These are phyloP conservation scores for Blastocystis sp. DNA, from an alignment of 352 stramenopile genomes.

Conservation along the genomic window DNA sequence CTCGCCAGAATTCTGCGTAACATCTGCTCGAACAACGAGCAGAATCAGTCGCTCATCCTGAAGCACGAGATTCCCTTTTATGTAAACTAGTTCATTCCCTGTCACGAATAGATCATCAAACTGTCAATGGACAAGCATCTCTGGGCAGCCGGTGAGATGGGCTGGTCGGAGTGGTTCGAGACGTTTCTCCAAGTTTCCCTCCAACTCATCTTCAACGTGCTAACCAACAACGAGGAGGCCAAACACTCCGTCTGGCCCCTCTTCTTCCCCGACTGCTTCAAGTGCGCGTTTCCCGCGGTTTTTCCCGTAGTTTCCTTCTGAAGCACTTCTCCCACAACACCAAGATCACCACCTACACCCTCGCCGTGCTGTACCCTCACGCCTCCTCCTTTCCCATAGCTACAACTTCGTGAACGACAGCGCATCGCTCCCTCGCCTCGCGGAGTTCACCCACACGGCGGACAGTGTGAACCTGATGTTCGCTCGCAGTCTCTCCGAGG, in stretches of 20 bases:
- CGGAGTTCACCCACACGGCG: neutral
- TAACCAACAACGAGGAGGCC: neutral
- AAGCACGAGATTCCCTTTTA: neutral
- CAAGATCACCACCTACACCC: conserved; percentile 11
- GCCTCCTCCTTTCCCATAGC: neutral
- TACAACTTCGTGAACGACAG: neutral
- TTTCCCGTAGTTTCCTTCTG: conserved; percentile 20
- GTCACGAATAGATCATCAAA: neutral
- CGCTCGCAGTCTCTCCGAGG: conserved; percentile 6
- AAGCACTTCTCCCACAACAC: conserved; percentile 53
- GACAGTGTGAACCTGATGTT: conserved; percentile 27
- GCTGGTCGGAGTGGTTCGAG: conserved; percentile 51
- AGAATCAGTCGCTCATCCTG: conserved; percentile 22
- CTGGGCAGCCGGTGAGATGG: conserved; percentile 53
- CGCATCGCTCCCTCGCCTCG: neutral
- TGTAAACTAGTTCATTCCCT: neutral
- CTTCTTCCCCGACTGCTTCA: conserved; percentile 53
- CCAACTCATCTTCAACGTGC: conserved; percentile 50
- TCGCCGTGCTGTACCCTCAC: conserved; percentile 20
- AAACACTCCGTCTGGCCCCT: neutral
- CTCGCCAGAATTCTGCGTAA: conserved; percentile 30
- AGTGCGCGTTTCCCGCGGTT: neutral
- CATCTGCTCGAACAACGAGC: conserved; percentile 17
- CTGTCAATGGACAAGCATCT: conserved; percentile 49
- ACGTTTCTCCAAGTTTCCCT: conserved; percentile 46